A percentile compares a stretch with the other conserved stretches of the same genome.
Evolutionary conservation across 2,329 filamentous ascomycete genomes (phyloP).

Genomic region (Blumeria hordei): DNA sequence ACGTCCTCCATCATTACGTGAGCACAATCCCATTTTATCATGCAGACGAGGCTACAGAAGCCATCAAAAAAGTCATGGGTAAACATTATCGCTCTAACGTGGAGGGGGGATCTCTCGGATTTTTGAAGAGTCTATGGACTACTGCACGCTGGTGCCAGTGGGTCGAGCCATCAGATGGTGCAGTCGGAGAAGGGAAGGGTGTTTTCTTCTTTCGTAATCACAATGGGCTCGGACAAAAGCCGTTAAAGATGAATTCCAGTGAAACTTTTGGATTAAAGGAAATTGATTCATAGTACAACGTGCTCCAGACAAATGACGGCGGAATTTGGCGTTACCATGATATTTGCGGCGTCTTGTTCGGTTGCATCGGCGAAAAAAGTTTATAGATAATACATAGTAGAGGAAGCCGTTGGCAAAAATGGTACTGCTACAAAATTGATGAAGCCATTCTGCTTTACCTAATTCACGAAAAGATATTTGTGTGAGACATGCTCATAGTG

Average conservation of each 20-base stretch:
- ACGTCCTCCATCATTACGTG: constrained; percentile 95
- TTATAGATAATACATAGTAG: too few relatives aligned
- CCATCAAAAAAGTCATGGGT: constrained; percentile 89
- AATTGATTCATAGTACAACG: too few relatives aligned
- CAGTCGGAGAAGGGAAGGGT: constrained; percentile 56
- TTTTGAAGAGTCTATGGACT: constrained; percentile 62
- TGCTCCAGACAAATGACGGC: too few relatives aligned
- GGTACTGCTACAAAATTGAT: too few relatives aligned
- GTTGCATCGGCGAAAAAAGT: too few relatives aligned
- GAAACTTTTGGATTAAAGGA: too few relatives aligned
- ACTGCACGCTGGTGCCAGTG: constrained; percentile 79
- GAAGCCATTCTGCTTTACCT: too few relatives aligned
- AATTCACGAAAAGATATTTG: too few relatives aligned
- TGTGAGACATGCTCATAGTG: too few relatives aligned
- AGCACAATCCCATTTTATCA: constrained; percentile 93
- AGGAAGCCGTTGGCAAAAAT: too few relatives aligned
- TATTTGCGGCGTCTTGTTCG: too few relatives aligned
- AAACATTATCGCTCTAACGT: constrained; percentile 75
- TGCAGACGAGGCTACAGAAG: constrained; percentile 80
- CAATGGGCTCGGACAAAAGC: constrained; percentile 47
- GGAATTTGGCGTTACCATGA: too few relatives aligned
- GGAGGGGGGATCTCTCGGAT: constrained; percentile 53
- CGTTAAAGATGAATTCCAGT: constrained; percentile 3
- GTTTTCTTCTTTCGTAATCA: constrained; percentile 95
- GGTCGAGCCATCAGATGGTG: constrained; percentile 77